Evolutionary conservation across 768 basidiomycete genomes (phyloP), one percentile per base, ranked within the genome.

Genomic region (Udeniomyces megalosporus): DNA sequence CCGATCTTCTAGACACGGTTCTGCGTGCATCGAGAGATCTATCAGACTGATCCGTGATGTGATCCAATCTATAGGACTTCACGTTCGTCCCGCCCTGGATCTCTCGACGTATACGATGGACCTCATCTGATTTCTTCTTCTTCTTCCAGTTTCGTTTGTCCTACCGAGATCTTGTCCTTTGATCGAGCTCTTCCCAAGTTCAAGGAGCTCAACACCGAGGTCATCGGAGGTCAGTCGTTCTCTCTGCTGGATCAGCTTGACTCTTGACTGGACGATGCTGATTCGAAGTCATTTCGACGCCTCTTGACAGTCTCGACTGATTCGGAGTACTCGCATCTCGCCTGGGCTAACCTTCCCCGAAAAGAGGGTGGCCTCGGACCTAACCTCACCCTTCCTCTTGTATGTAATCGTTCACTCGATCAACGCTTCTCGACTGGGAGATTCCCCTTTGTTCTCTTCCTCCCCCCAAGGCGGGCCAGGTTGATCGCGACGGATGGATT

Each of bases 121-220:
- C 29, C 24, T 51, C 26, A 5, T 17, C 14, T 12, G 29, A 5
- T 32, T 24, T 15, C n/a, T n/a, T 17, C 20, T 34, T 20, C 3
- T n/a, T 17, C 47, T n/a, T 28, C 20, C 52, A 68, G 66, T 45
- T 70, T 73, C 66, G 74, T 74, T 69, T 93, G 88, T 76, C 89
- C 89, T 20, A 92, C 91, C 62, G 91, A 95, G 75, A 92, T 95
- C 71, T 80, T 92, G 49, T 91, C 90, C 1, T 95, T 91, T 80
- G 90, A 93, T 73, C 85, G 88, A 65, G 84, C 88, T 4, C 80
- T 93, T 31, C 72, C 81, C 55, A 77, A 79, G 65, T 90, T 93
- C 78, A 77, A 81, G 58, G 79, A 79, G 60, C 76, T 91, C 65
- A 81, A 83, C 72, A 83, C 87, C 32, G 77, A 77, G 46, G 84